Percentiles rank a stretch among this genome's conserved stretches.
phyloP scores from a whole-genome alignment of 768 basidiomycete genomes.

The Auriscalpium vulgare region DNA sequence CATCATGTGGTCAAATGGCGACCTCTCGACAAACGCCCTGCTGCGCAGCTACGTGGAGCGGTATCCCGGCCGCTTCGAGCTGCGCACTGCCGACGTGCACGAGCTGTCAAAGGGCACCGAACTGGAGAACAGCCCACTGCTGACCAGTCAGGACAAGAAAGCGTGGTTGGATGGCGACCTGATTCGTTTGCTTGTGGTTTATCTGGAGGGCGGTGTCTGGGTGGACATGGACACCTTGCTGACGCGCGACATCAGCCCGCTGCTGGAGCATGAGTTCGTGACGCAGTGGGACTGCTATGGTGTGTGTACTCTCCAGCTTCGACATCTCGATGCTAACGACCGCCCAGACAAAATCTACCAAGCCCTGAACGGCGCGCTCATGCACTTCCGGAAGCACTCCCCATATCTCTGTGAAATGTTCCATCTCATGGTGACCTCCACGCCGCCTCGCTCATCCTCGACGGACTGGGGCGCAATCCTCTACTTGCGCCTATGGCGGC shows the following conservation, averaged over 20 bases:
- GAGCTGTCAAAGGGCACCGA: constrained; percentile 67
- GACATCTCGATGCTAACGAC: background rate
- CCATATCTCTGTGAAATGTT: constrained; percentile 97
- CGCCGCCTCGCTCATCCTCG: constrained; percentile 65
- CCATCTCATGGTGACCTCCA: constrained; percentile 62
- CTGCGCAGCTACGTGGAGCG: constrained; percentile 48
- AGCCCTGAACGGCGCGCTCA: constrained; percentile 81
- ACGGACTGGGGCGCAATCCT: constrained; percentile 94
- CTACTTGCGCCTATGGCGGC: constrained; percentile 87
- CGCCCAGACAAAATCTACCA: constrained; percentile 13
- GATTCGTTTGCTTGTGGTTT: constrained; percentile 78
- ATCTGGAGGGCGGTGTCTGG: constrained; percentile 92
- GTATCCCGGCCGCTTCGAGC: constrained; percentile 65
- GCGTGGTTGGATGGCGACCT: constrained; percentile 97
- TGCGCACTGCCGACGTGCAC: constrained; percentile 62
- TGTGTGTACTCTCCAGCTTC: constrained; percentile 19
- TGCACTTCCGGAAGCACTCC: constrained; percentile 87
- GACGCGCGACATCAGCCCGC: constrained; percentile 77
- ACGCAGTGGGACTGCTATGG: constrained; percentile 99
- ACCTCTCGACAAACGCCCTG: constrained; percentile 47
- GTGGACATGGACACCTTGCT: constrained; percentile 95
- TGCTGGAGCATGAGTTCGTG: constrained; percentile 92
- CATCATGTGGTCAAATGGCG: constrained; percentile 90
- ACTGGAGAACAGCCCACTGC: constrained; percentile 55
- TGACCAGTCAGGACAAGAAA: constrained; percentile 48